Base-by-base conservation (phyloP, 352 stramenopile species). In the Thalassiosira allenii region DNA sequence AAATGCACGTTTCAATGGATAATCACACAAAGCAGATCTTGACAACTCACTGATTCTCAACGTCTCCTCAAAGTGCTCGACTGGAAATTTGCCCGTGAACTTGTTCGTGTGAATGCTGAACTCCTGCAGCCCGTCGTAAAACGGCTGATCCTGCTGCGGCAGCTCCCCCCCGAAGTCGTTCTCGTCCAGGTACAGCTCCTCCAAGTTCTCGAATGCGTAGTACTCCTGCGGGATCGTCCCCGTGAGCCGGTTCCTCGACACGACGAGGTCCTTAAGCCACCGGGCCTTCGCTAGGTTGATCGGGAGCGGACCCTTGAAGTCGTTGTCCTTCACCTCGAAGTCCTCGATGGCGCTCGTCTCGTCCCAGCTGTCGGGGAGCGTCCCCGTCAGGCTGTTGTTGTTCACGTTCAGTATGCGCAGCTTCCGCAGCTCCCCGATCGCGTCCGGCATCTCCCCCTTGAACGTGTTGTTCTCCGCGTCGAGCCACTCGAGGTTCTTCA, bases 91-190 rank as follows among this genome's bases (percentile, higher is more conserved):
- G 41, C 89, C 89, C 71, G 23, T 53, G 12, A 94, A 76, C 12
- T 71, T 58, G 58, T 94, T 94, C 0, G 78, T 81, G 54, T 92
- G 71, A 33, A 92, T 73, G 25, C 77, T 84, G 29, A 94, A 47
- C 12, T 84, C 77, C 61, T 89, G 77, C 34, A 88, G 30, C 14
- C 71, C 54, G 43, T 67, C 57, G 58, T 81, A 78, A 68, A 83
- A 70, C 22, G 51, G 47, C 58, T 81, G 58, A n/a, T 47, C 17
- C 29, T 40, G 59, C 41, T 84, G 80, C 22, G 74, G 66, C 41
- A 81, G 51, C 29, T 78, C 73, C 62, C 82, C 82, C 0, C 22
- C n/a, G 6, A 89, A 33, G 30, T 61, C 56, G 67, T 89, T 89
- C 6, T 77, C 37, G 47, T 84, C 75, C 30, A 91, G 17, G 47